Conservation (phyloP, 2,329 filamentous ascomycete species). For the Coniochaeta hoffmannii region DNA sequence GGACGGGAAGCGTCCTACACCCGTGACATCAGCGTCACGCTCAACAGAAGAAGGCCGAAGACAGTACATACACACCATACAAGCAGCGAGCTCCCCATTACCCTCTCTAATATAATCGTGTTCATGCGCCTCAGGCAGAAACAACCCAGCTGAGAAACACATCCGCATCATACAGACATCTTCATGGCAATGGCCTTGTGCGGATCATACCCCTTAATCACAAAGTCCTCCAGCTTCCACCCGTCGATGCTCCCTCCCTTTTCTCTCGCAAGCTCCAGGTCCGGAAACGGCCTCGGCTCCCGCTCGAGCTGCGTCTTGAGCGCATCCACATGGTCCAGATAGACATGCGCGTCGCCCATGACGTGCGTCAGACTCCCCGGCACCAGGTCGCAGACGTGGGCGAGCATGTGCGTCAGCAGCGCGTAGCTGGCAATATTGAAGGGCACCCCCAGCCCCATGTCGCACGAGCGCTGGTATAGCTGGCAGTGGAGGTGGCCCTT, state of each 20-base stretch:
- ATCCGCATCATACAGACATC: constrained; percentile 65
- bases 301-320: constrained; percentile 72
- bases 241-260: constrained; percentile 74
- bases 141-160: neutral
- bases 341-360: constrained; percentile 98
- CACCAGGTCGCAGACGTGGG: constrained; percentile 74
- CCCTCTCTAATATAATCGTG: neutral
- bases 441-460: constrained; percentile 94
- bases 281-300: constrained; percentile 75
- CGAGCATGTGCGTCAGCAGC: constrained; percentile 89
- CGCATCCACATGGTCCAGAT: constrained; percentile 86
- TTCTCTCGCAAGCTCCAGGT: constrained; percentile 62
- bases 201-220: constrained; percentile 79
- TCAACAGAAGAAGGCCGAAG: no score
- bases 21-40: no score
- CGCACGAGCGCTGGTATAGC: constrained; percentile 88
- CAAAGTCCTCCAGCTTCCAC: constrained; percentile 84
- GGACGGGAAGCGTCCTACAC: neutral
- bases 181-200: constrained; percentile 95
- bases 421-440: constrained; percentile 98
- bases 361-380: constrained; percentile 87
- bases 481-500: constrained; percentile 76
- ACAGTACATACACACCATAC: no score
- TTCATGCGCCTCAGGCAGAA: neutral
- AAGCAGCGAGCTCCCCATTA: neutral